Base-by-base conservation (phyloP, 176 grass and related monocot species). In the Avena eriantha region DNA sequence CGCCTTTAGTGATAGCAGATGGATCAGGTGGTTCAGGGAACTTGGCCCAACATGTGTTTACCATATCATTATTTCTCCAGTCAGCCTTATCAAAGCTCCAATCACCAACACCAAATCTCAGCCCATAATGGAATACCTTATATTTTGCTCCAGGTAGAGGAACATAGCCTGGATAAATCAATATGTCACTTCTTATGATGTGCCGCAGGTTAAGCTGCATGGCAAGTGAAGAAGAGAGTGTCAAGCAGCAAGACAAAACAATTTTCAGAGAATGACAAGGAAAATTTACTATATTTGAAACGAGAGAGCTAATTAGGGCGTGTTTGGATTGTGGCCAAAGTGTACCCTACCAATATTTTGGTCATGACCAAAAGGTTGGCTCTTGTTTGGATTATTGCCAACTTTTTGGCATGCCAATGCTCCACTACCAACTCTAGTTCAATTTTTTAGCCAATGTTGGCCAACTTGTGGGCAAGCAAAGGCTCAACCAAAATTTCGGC, bases 21-120 rank as follows among this genome's bases (percentile, higher is more conserved):
- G 90, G 92, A 87, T 98, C 90, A 78, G 97, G 96, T 58, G 97
- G 90, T 71, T 98, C 92, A 80, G 92, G 97, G 80, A 98, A 96
- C 84, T 87, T 94, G 46, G 88, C 84, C 97, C 94, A 98, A 68
- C 94, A 98, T 56, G 74, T 94, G 80, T 96, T 98, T 82, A 96
- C 92, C 43, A 98, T 73, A 73, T 98, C 94, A 54, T 56, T 7
- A 55, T 90, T 73, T 91, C 97, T 91, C 97, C 97, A 98, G 46
- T 91, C 88, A 85, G 96, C 93, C 88, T 98, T 98, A 70, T 98
- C 97, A 80, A 98, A 96, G 72, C 97, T 98, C 97, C 97, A 98
- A 69, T 90, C 89, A 72, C 92, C 94, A 88, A 98, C 90, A 23
- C 79, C 86, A 92, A 96, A 98, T 88, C 93, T 92, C 71, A 98